phyloP scores from a whole-genome alignment of 2,329 filamentous ascomycete genomes.

The Calonectria montana region DNA sequence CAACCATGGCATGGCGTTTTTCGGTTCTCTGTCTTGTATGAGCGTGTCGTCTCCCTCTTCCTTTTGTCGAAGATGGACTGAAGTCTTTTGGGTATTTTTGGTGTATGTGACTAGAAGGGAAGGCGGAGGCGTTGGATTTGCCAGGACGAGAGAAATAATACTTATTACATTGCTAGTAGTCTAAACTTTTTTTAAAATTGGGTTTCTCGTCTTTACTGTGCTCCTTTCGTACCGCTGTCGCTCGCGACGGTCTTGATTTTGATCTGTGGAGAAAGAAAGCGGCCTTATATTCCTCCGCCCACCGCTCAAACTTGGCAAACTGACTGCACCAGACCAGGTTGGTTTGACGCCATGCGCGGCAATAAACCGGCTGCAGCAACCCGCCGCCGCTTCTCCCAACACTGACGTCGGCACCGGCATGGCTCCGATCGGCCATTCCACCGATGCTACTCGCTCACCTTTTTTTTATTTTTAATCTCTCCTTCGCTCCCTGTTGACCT shows the following conservation, averaged over 20 bases:
- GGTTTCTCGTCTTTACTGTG: not conserved
- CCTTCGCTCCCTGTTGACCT: not conserved
- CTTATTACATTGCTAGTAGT: constrained; percentile 18
- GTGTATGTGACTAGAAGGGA: constrained; percentile 10
- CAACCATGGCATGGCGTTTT: constrained; percentile 45
- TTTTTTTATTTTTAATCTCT: not conserved
- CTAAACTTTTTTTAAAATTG: constrained; percentile 25
- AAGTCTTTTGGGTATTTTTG: constrained; percentile 13
- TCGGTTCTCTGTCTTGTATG: constrained; percentile 24
- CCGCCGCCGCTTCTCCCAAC: not conserved
- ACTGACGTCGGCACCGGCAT: not conserved
- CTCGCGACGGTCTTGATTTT: no score
- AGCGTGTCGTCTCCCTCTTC: constrained; percentile 7
- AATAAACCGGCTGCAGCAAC: constrained; percentile 34
- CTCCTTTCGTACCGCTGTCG: not conserved
- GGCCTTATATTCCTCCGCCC: constrained; percentile 9
- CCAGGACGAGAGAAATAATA: constrained; percentile 12
- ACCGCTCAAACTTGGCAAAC: not conserved
- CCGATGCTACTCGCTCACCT: not conserved
- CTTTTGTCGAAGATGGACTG: constrained; percentile 2
- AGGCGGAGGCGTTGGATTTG: constrained; percentile 21
- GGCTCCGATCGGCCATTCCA: constrained; percentile 9
- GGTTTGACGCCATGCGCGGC: constrained; percentile 29
- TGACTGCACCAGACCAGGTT: not conserved
- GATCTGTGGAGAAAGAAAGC: not conserved